These are phyloP conservation scores for Acaromyces ingoldii DNA, from an alignment of 1,284 basidiomycete genomes.

Conservation along the genomic window DNA sequence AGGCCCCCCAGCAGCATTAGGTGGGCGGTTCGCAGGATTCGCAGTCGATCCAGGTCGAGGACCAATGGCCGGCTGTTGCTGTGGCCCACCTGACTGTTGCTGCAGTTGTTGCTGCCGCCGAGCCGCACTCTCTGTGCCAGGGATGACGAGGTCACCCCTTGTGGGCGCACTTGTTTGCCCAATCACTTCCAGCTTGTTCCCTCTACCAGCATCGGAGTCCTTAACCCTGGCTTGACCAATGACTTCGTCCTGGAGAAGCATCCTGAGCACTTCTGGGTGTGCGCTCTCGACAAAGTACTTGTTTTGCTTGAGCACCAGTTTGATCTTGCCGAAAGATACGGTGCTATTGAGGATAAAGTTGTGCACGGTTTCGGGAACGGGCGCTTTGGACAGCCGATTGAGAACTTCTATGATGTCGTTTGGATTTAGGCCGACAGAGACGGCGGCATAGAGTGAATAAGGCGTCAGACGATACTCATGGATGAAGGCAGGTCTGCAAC, in stretches of 20 bases:
- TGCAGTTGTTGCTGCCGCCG: slow-evolving; percentile 20
- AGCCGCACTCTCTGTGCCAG: slow-evolving; percentile 36
- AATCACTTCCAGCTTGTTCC: slow-evolving; percentile 23
- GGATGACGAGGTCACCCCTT: slow-evolving; percentile 41
- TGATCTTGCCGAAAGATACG: slow-evolving; percentile 50
- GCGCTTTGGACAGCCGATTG: slow-evolving; percentile 51
- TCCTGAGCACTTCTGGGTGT: slow-evolving; percentile 46
- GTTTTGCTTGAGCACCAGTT: slow-evolving; percentile 51
- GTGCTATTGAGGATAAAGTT: slow-evolving; percentile 49
- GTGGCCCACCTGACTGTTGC: too few species aligned
- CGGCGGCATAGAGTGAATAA: slow-evolving; percentile 95
- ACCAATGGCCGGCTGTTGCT: not conserved
- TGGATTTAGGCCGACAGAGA: slow-evolving; percentile 95
- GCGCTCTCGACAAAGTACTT: slow-evolving; percentile 50
- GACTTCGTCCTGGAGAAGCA: slow-evolving; percentile 43
- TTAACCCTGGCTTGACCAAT: slow-evolving; percentile 41
- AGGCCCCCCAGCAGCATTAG: not conserved
- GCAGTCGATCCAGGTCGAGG: not conserved
- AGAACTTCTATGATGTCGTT: slow-evolving; percentile 94
- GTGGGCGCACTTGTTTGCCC: slow-evolving; percentile 36
- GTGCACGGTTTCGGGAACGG: slow-evolving; percentile 41
- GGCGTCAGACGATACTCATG: slow-evolving; percentile 99
- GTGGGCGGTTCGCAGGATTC: not conserved
- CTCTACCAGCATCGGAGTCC: slow-evolving; percentile 13
- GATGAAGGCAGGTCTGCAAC: slow-evolving; percentile 82